phyloP scores from a whole-genome alignment of 139 green algal species.

The Yamagishiella unicocca region DNA sequence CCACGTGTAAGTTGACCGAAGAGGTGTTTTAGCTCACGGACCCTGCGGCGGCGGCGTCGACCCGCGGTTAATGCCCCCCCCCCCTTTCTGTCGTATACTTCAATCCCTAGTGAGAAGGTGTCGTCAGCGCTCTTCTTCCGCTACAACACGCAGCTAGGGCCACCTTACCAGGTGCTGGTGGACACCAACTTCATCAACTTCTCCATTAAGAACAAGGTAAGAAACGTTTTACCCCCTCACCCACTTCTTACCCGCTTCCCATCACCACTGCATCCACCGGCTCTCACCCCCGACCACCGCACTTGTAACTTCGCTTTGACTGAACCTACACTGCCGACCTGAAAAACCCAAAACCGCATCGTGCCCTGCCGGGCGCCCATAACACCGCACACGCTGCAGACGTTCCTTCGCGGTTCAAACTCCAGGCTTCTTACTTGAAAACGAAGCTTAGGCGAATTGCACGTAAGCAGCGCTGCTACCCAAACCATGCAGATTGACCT shows the following conservation, averaged over 20 bases:
- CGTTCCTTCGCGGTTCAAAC: too few species aligned
- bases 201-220: slow-evolving; percentile 98
- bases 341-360: too few species aligned
- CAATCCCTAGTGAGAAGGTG: slow-evolving; percentile 82
- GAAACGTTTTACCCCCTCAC: neutral
- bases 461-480: too few species aligned
- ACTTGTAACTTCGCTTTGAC: too few species aligned
- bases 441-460: too few species aligned
- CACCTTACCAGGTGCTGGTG: slow-evolving; percentile 97
- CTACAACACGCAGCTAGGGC: slow-evolving; percentile 98
- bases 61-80: neutral
- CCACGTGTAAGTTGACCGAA: slow-evolving; percentile 39
- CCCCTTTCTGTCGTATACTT: neutral
- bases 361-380: too few species aligned
- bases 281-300: too few species aligned
- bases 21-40: neutral
- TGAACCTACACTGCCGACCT: too few species aligned
- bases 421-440: too few species aligned
- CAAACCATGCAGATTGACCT: slow-evolving; percentile 95
- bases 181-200: slow-evolving; percentile 99
- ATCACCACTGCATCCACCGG: neutral
- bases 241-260: neutral
- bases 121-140: slow-evolving; percentile 96
- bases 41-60: neutral
- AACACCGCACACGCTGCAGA: too few species aligned